A percentile compares a stretch with the other conserved stretches of the same genome.
Evolutionary conservation across 1,139 yeast genomes (phyloP).

Genomic region (Entelexis sorbosivorans): DNA sequence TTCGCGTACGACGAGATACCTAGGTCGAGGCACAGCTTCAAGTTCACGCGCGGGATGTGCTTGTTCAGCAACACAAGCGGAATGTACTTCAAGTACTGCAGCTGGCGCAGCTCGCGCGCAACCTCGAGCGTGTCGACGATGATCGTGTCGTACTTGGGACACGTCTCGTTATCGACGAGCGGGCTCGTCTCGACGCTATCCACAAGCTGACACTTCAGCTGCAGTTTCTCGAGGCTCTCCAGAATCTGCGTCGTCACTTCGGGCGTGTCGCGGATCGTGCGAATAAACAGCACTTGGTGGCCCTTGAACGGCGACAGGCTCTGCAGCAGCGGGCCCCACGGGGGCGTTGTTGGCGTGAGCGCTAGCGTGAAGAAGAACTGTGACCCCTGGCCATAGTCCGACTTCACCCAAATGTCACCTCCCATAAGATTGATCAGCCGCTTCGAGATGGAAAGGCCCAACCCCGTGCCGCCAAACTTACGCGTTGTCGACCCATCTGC

Average conservation of each 20-base stretch:
- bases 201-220: conserved; percentile 37
- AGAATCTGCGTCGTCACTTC: conserved; percentile 44
- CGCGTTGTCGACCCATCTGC: conserved; percentile 89
- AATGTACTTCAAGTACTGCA: conserved; percentile 68
- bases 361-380: conserved; percentile 70
- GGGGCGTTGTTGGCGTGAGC: conserved; percentile 60
- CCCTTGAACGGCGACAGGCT: conserved; percentile 60
- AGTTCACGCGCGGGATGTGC: conserved; percentile 64
- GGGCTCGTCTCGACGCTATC: conserved; percentile 36
- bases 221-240: conserved; percentile 37
- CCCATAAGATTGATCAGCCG: conserved; percentile 83
- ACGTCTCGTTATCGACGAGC: conserved; percentile 34
- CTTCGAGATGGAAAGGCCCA: conserved; percentile 77
- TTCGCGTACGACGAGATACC: conserved; percentile 84
- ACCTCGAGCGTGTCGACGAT: conserved; percentile 69
- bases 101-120: conserved; percentile 54
- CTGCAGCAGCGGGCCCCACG: conserved; percentile 55
- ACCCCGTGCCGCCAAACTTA: conserved; percentile 84
- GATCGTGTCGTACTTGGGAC: conserved; percentile 57
- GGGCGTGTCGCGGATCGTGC: conserved; percentile 46
- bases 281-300: conserved; percentile 58
- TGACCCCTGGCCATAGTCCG: conserved; percentile 71
- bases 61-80: conserved; percentile 72
- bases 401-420: conserved; percentile 78
- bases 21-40: conserved; percentile 70